These are phyloP conservation scores for Acanthamoeba sp. DNA, from an alignment of 208 protist species.

Conservation along the genomic window DNA sequence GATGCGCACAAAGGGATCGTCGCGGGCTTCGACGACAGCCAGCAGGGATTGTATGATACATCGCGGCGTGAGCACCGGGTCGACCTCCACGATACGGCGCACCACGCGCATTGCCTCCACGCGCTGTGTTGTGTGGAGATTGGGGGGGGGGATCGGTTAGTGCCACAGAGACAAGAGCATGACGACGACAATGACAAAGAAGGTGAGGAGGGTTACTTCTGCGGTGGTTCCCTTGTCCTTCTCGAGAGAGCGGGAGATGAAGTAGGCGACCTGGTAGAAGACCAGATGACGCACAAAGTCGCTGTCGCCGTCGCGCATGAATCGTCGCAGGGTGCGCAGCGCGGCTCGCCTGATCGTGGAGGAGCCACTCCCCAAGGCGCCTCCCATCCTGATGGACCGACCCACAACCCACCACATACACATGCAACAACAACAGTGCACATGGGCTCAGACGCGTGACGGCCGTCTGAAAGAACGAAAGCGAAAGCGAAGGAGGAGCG, in stretches of 20 bases:
- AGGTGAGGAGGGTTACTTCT: not conserved
- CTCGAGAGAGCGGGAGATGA: constrained; percentile 28
- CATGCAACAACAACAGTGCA: not conserved
- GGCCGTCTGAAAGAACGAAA: not conserved
- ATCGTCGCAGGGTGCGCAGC: constrained; percentile 6
- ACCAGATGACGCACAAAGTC: constrained; percentile 17
- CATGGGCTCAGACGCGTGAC: not conserved
- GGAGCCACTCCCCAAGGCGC: constrained; percentile 16
- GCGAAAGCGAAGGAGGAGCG: not conserved
- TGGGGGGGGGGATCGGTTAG: not conserved
- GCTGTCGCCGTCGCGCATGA: constrained; percentile 45
- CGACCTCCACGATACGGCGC: not conserved
- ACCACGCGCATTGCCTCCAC: constrained; percentile 70
- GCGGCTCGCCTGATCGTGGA: not conserved
- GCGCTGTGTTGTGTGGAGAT: constrained; percentile 60
- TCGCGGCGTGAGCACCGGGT: not conserved
- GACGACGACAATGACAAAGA: not conserved
- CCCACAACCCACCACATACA: not conserved
- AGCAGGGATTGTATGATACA: constrained; percentile 39
- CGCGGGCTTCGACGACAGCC: not conserved
- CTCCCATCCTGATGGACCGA: constrained; percentile 6
- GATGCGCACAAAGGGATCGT: constrained; percentile 7
- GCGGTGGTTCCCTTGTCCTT: constrained; percentile 41
- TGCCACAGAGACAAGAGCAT: not conserved
- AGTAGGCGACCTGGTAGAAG: not conserved